Base-by-base conservation (phyloP, 352 stramenopile genomes). In the Lagenidium giganteum region DNA sequence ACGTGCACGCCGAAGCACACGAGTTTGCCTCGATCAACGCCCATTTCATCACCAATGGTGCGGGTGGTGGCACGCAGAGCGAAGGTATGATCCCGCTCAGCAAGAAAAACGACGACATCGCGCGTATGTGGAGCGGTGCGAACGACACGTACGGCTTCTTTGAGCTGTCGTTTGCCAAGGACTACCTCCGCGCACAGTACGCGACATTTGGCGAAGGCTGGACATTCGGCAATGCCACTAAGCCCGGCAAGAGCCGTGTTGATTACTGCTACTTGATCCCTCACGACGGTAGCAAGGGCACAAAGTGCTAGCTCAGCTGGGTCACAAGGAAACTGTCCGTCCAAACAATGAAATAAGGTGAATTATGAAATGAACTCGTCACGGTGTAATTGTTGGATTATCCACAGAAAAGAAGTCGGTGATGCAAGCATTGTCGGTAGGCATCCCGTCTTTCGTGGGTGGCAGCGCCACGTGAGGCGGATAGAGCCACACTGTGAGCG, bases 361-460 rank as follows among this genome's bases (percentile, higher is more conserved):
- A n/a, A n/a, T n/a, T n/a, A n/a, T n/a, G n/a, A n/a, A n/a, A n/a
- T n/a, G n/a, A n/a, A n/a, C n/a, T n/a, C n/a, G n/a, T n/a, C n/a
- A n/a, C n/a, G n/a, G n/a, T n/a, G n/a, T n/a, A n/a, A n/a, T n/a
- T n/a, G n/a, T n/a, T n/a, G n/a, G n/a, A n/a, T n/a, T n/a, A n/a
- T n/a, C n/a, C n/a, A n/a, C n/a, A n/a, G n/a, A n/a, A n/a, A 89
- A 76, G 33, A 89, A 89, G 40, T 83, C 64, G 7, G 54, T 66
- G 9, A 62, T 61, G 41, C 47, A 63, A 9, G 37, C 32, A 31
- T 64, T 44, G 32, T 71, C 61, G 17, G 34, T 42, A n/a, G 76
- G 76, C 8, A 86, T 73, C 13, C 61, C 72, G 17, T 81, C 57
- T 20, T 67, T 71, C 3, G 67, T 87, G 1, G 61, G 50, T 41